These are phyloP conservation scores for Calonectria montana DNA, from an alignment of 2,329 filamentous ascomycete species.

Conservation along the genomic window DNA sequence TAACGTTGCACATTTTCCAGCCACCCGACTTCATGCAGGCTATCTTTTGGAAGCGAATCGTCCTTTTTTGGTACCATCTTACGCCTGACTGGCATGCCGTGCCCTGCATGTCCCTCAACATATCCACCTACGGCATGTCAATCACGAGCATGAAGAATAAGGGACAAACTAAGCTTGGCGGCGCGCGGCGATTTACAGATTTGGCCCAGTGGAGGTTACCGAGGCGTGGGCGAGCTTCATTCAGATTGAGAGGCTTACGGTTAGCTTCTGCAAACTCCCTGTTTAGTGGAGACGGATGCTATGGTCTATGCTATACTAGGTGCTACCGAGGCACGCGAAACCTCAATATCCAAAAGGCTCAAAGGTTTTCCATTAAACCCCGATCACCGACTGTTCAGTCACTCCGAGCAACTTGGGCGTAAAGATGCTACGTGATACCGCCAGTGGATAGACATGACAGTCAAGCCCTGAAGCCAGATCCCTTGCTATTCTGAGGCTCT, in stretches of 20 bases:
- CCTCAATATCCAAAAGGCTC: conserved; percentile 1
- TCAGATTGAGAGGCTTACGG: conserved; percentile 6
- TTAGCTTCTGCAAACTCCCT: conserved; percentile 2
- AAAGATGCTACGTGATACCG: conserved; percentile 9
- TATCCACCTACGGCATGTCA: background rate
- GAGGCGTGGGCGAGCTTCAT: conserved; percentile 5
- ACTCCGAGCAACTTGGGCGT: background rate
- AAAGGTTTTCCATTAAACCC: background rate
- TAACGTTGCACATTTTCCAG: conserved; percentile 23
- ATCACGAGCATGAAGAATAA: background rate
- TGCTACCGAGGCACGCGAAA: conserved; percentile 8
- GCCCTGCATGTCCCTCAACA: conserved; percentile 12
- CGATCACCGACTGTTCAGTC: background rate
- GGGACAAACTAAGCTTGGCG: background rate
- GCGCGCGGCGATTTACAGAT: background rate
- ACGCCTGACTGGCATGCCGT: background rate
- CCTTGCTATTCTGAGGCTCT: conserved; percentile 24
- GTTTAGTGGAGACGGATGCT: background rate
- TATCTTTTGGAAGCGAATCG: conserved; percentile 2
- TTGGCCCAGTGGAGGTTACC: conserved; percentile 4
- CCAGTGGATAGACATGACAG: conserved; percentile 7
- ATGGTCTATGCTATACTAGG: background rate
- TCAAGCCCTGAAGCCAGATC: conserved; percentile 7
- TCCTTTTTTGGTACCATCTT: conserved; percentile 13
- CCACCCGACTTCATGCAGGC: background rate